Percentiles rank a stretch among this genome's conserved stretches.
Conservation (phyloP, 208 protist species). For the Naegleria lovaniensis region DNA sequence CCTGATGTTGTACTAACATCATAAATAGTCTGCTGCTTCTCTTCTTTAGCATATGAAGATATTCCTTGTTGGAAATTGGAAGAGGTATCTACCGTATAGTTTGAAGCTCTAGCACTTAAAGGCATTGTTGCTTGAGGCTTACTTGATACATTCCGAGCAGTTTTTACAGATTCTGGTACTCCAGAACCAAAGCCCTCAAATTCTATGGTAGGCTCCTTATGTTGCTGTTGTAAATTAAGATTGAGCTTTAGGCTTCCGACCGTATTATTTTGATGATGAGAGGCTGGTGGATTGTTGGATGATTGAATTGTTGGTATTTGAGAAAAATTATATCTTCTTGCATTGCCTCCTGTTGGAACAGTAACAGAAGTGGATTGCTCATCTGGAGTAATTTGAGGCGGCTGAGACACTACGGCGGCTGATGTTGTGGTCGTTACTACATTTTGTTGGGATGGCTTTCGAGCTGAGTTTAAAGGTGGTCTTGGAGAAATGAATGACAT, state of each 20-base stretch:
- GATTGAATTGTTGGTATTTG: background rate
- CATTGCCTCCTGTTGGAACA: background rate
- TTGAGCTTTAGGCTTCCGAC: background rate
- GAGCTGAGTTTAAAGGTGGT: background rate
- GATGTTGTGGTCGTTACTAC: background rate
- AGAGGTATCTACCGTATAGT: background rate
- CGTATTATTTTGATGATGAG: too few species aligned
- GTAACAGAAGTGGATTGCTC: background rate
- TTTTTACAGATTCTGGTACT: background rate
- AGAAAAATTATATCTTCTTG: background rate
- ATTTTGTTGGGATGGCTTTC: background rate
- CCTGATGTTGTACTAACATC: background rate
- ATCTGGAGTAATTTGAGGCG: background rate
- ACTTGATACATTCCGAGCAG: background rate
- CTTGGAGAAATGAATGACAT: background rate
- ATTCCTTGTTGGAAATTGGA: too few species aligned
- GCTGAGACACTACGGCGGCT: background rate
- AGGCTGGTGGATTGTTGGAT: background rate
- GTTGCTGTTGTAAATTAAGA: background rate
- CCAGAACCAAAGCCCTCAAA: constrained; percentile 19
- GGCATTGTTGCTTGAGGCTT: background rate
- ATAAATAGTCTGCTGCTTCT: background rate
- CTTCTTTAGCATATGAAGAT: background rate
- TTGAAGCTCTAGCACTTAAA: background rate
- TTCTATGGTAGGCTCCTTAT: background rate